These are phyloP conservation scores for Erodium texanum DNA, from an alignment of 441 rosid genomes.

Conservation along the genomic window DNA sequence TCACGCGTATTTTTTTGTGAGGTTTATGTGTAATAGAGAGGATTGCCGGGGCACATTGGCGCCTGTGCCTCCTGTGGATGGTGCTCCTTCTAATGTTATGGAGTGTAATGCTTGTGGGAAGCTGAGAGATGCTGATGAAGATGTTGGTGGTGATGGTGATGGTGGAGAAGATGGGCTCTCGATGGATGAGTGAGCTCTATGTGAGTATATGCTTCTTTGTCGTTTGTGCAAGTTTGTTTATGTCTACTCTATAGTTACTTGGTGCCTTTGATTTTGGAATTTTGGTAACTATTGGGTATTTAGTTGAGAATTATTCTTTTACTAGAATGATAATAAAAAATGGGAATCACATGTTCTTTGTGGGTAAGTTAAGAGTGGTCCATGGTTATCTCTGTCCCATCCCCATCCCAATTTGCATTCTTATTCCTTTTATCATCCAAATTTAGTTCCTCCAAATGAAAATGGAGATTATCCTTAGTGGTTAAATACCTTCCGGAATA, in stretches of 20 bases:
- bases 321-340: neutral
- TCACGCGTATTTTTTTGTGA: slow-evolving; percentile 69
- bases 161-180: slow-evolving; percentile 14
- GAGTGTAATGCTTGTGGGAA: slow-evolving; percentile 83
- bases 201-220: neutral
- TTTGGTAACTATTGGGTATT: too few relatives aligned
- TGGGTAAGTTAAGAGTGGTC: neutral
- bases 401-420: neutral
- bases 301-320: too few relatives aligned
- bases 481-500: neutral
- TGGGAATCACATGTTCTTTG: neutral
- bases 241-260: too few relatives aligned
- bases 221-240: neutral
- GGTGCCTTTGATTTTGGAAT: too few relatives aligned
- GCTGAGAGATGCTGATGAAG: slow-evolving; percentile 32
- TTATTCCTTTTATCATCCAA: neutral
- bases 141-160: slow-evolving; percentile 21
- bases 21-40: slow-evolving; percentile 53
- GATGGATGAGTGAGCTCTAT: slow-evolving; percentile 19
- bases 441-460: neutral
- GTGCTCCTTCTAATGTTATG: slow-evolving; percentile 37
- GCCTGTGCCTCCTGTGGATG: slow-evolving; percentile 43
- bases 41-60: slow-evolving; percentile 76
- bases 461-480: too few relatives aligned
- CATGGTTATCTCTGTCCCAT: neutral